Base-by-base conservation (phyloP, 2,329 filamentous ascomycete genomes). In the Neoascochyta sp. region DNA sequence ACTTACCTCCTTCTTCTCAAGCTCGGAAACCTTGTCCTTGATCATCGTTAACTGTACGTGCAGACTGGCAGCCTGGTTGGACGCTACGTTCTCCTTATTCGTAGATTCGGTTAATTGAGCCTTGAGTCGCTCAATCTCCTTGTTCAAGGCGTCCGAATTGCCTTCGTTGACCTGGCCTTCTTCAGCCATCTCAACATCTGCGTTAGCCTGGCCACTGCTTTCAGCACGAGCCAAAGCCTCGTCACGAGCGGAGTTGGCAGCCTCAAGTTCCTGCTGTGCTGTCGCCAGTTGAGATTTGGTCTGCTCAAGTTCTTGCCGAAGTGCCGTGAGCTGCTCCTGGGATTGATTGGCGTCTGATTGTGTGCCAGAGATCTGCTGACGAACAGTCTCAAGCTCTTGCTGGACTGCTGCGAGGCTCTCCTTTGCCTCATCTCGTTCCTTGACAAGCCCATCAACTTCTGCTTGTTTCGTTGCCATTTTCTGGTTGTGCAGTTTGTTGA, bases 371-470 rank as follows among this genome's bases (percentile, higher is more conserved):
- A 54, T 39, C 30, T 62, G 46, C 22, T 47, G 41, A 15, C 46
- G 43, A 5, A 86, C 70, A 2, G 69, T 68, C n/a, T 80, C 72
- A 60, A 86, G 87, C 56, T 92, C 80, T 27, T 41, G 32, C 34
- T 54, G 40, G 5, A 47, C 31, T 18, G 37, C 27, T 13, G 44
- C 34, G 17, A 60, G 35, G 11, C 53, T 34, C 20, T 37, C 31
- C 19, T 52, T 46, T 2, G 86, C 69, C 2, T 70, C 69, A 11
- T 79, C 71, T 60, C 86, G 88, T 56, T 92, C 80, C 7, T 78
- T 69, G 5, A 68, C 48, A 10, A 65, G 62, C 5, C 60, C 50
- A 32, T 73, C 67, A 6, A 73, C 54, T 27, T 75, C 68, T 7
- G 51, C 45, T 31, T 74, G 67, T 43, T 71, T 71, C 23, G 73